Base-by-base conservation (phyloP, 495 filamentous ascomycete genomes). In the Penicillium atrosanguineum region DNA sequence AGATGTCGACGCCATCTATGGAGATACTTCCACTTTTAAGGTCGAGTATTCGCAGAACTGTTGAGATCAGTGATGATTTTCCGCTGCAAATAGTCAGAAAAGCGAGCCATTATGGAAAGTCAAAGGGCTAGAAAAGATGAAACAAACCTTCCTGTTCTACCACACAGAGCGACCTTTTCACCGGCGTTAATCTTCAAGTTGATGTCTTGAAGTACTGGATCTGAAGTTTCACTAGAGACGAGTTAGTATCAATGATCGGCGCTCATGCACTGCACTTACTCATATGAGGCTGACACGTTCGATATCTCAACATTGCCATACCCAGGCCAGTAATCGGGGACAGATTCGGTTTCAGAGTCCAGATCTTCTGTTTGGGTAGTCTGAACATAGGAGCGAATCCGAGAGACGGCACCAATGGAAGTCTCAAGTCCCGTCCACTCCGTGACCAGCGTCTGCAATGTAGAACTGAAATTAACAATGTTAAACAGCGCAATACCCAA, bases 1-100 rank as follows among this genome's bases (percentile, higher is more conserved):
- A 55, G n/a, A 76, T 67, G 44, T 80, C 73, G 6, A 78, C 41
- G 7, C 65, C 74, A 39, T 83, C 79, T 12, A 82, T 69, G 8
- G 54, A 38, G 28, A 83, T 78, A 31, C 43, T 65, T 23, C 72
- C 71, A 39, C 50, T 52, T 14, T 48, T 49, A 1, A 69, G 44
- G 19, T 77, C 65, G 29, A 78, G 60, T 20, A 76, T 48, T 21
- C 72, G 67, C 12, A 79, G 50, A 16, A 80, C 63, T 14, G 69
- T 67, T 40, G 77, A 64, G 40, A 74, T 50, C 23, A 78, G 45
- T 36, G 80, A 69, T 44, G 65, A 64, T 53, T 75, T 73, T 21
- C 74, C 75, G 63, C 76, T 72, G 43, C 14, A 29, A 31, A 31
- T 6, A 6, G 28, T 31, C 7, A 21, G 9, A 0, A n/a, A 21